These are phyloP conservation scores for Candida tallmaniae DNA, from an alignment of 805 yeast genomes.

Conservation along the genomic window DNA sequence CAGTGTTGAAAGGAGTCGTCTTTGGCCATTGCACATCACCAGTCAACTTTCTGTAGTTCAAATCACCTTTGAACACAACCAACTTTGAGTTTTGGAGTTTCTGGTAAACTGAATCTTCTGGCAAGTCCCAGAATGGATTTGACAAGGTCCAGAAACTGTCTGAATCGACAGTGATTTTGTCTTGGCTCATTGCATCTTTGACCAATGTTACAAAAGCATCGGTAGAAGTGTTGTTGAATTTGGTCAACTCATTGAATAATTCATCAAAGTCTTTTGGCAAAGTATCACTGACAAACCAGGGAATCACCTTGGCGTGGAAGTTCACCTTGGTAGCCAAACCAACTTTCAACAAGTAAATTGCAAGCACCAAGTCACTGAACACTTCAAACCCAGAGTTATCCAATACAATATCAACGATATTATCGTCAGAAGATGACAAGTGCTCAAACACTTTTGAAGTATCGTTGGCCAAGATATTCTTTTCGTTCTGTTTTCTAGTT, in stretches of 20 bases:
- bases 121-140: constrained; percentile 70
- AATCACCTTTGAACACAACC: constrained; percentile 88
- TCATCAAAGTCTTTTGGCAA: constrained; percentile 73
- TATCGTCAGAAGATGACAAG: constrained; percentile 33
- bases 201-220: constrained; percentile 6
- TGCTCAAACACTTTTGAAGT: constrained; percentile 63
- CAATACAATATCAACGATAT: constrained; percentile 66
- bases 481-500: constrained; percentile 75
- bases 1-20: constrained; percentile 66
- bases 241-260: constrained; percentile 52
- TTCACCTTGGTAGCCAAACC: constrained; percentile 60
- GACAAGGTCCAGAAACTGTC: constrained; percentile 86
- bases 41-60: constrained; percentile 90
- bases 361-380: constrained; percentile 39
- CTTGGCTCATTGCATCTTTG: constrained; percentile 12
- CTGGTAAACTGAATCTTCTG: constrained; percentile 59
- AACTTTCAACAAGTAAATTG: constrained; percentile 51
- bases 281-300: constrained; percentile 98
- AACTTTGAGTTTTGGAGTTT: constrained; percentile 62
- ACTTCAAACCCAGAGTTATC: constrained; percentile 96
- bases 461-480: constrained; percentile 75
- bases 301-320: constrained; percentile 84
- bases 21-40: constrained; percentile 89
- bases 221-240: constrained; percentile 21
- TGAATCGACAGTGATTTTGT: constrained; percentile 30